Conservation (phyloP, 768 basidiomycete genomes). For the Cystofilobasidium macerans region DNA sequence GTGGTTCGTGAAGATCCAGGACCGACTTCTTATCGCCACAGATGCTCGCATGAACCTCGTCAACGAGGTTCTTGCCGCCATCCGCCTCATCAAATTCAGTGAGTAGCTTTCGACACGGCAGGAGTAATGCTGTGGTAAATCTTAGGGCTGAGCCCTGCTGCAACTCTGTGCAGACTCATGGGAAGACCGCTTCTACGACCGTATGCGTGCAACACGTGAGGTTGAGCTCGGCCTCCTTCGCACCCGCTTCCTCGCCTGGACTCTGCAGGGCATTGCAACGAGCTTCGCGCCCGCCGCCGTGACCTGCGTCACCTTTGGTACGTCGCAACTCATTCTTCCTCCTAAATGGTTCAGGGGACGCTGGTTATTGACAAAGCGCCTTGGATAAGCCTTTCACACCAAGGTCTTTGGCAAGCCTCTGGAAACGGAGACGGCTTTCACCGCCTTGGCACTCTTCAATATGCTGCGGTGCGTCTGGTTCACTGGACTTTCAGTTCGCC, state of each 20-base stretch:
- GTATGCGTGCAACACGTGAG: constrained; percentile 36
- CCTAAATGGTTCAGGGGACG: constrained; percentile 1
- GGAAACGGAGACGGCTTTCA: constrained; percentile 41
- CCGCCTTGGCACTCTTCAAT: constrained; percentile 41
- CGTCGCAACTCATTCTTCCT: not conserved
- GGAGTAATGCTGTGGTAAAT: no score
- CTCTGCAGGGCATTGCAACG: constrained; percentile 26
- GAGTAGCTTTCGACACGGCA: no score
- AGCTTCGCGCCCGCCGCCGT: constrained; percentile 27
- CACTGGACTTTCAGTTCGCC: no score
- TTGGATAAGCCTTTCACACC: constrained; percentile 33
- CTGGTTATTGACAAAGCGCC: constrained; percentile 23
- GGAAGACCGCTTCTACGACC: constrained; percentile 39
- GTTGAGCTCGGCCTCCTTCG: constrained; percentile 37
- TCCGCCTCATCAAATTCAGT: constrained; percentile 38
- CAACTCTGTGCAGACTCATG: no score
- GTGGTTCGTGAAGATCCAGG: constrained; percentile 30
- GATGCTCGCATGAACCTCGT: constrained; percentile 40
- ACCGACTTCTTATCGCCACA: constrained; percentile 38
- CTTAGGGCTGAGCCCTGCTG: no score
- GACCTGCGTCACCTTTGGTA: constrained; percentile 27
- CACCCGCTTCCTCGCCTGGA: constrained; percentile 33
- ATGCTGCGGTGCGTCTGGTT: constrained; percentile 33
- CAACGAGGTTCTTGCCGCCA: constrained; percentile 41
- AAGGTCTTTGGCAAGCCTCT: constrained; percentile 37